Evolutionary conservation across 108 stramenopile genomes (phyloP).

Genomic region (Seminavis robusta): DNA sequence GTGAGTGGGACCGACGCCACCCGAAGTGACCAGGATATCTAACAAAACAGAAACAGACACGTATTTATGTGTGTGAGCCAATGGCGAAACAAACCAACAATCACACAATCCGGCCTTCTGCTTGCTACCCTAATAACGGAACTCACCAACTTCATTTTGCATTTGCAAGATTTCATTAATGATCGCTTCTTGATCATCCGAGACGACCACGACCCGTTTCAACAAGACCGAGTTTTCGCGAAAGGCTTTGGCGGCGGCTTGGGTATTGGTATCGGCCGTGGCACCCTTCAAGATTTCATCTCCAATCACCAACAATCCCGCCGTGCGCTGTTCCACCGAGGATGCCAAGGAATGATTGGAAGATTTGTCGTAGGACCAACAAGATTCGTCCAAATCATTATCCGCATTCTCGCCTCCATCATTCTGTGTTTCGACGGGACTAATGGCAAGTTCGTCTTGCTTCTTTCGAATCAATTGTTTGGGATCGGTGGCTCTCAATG

Average conservation of each 20-base stretch:
- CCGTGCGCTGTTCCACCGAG: conserved; percentile 24
- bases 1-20: conserved; percentile 97
- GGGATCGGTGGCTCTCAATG: neutral
- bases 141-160: conserved; percentile 30
- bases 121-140: no score
- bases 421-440: neutral
- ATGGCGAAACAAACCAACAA: no score
- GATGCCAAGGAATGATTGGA: neutral
- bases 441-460: neutral
- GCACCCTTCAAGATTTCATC: conserved; percentile 95
- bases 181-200: conserved; percentile 81
- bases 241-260: conserved; percentile 76
- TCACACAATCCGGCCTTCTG: no score
- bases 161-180: conserved; percentile 69
- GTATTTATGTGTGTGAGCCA: no score
- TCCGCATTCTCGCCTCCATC: conserved; percentile 4
- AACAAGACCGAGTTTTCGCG: conserved; percentile 64
- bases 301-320: conserved; percentile 86
- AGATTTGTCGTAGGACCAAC: no score
- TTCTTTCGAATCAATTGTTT: neutral
- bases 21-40: conserved; percentile 91
- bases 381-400: conserved; percentile 3
- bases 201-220: conserved; percentile 77
- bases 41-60: no score
- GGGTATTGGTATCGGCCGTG: conserved; percentile 85